Conservation (phyloP, 805 yeast species). For the Cyberlindnera bimundalis region DNA sequence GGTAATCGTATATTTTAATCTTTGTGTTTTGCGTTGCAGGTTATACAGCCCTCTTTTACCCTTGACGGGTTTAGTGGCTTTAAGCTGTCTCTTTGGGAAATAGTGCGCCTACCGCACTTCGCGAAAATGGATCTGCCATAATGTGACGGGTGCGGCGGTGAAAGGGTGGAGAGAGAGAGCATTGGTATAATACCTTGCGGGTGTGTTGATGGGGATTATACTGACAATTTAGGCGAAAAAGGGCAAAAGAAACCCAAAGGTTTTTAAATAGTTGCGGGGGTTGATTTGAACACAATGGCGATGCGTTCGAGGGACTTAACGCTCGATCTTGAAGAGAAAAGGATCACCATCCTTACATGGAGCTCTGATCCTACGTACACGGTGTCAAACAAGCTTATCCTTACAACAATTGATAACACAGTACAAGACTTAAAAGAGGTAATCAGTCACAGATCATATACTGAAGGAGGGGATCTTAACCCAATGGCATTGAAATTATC, state of each 20-base stretch:
- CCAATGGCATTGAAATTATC: conserved; percentile 17
- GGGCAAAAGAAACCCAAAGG: no score
- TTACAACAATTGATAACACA: conserved; percentile 25
- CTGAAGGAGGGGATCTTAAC: conserved; percentile 15
- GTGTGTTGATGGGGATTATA: no score
- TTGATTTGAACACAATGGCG: no score
- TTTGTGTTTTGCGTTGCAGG: no score
- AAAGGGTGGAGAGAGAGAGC: no score
- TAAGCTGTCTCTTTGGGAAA: conserved; percentile 4
- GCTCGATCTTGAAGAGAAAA: conserved; percentile 13
- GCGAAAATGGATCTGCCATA: no score
- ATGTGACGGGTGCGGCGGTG: no score
- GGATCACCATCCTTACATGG: conserved; percentile 21
- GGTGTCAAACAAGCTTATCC: conserved; percentile 19
- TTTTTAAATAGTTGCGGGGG: no score
- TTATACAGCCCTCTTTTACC: not conserved
- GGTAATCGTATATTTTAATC: no score
- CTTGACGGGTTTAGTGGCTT: conserved; percentile 6
- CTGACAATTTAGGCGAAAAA: no score
- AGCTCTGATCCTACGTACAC: conserved; percentile 19
- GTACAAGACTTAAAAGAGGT: conserved; percentile 26
- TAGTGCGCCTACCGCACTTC: no score
- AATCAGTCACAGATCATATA: conserved; percentile 18
- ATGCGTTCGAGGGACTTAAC: conserved; percentile 22
- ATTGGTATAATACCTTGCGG: no score